Evolutionary conservation across 169 alveolate genomes (phyloP).

Genomic region (Plasmodium blacklocki): DNA sequence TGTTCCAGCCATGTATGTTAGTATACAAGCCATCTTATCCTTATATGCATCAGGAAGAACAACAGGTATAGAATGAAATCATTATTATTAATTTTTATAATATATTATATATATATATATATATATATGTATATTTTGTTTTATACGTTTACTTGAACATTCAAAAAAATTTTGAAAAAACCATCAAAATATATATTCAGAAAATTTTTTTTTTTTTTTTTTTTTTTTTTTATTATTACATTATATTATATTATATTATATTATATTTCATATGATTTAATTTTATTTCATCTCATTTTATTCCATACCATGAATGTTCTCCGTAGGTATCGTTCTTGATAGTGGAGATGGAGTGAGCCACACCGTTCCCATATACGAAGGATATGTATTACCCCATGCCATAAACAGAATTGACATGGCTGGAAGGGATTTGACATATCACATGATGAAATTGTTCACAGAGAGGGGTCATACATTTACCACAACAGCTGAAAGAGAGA

Average conservation of each 20-base stretch:
- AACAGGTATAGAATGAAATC: constrained; percentile 90
- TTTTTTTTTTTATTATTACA: no score
- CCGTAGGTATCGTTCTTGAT: constrained; percentile 93
- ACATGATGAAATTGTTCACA: constrained; percentile 94
- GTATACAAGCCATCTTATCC: constrained; percentile 98
- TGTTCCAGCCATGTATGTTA: constrained; percentile 98
- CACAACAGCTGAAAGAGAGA: constrained; percentile 98
- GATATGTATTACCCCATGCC: constrained; percentile 98
- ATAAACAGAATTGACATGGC: constrained; percentile 97
- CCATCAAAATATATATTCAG: no score
- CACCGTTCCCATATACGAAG: constrained; percentile 99
- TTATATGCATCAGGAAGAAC: constrained; percentile 99
- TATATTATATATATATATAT: not conserved
- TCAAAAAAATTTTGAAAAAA: not conserved
- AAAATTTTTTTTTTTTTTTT: constrained; percentile 2
- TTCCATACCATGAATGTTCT: not conserved
- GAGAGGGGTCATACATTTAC: constrained; percentile 97
- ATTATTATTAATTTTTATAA: constrained; percentile 68
- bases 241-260: not conserved
- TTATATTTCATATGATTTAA: not conserved
- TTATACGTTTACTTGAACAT: not conserved
- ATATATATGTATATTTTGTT: not conserved
- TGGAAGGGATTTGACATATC: constrained; percentile 97
- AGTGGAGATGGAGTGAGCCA: constrained; percentile 99
- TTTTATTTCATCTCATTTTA: constrained; percentile 1